Evolutionary conservation across 2,329 filamentous ascomycete species (phyloP).

Genomic region (Dactylonectria estremocensis): DNA sequence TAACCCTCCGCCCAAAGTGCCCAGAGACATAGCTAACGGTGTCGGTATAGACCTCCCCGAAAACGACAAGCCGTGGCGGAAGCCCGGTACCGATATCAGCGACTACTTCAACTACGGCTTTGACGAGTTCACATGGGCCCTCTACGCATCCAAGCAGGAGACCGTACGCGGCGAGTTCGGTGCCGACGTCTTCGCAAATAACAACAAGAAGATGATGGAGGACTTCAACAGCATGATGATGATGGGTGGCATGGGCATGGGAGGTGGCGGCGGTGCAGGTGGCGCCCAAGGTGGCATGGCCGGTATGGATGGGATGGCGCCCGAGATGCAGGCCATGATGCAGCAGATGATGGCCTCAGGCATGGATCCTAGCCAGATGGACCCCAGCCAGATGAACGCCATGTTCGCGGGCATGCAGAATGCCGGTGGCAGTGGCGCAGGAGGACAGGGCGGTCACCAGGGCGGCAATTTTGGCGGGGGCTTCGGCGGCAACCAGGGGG

Average conservation of each 20-base stretch:
- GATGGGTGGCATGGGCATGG: conserved; percentile 67
- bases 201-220: conserved; percentile 85
- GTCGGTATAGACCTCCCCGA: conserved; percentile 72
- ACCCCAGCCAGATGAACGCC: conserved; percentile 69
- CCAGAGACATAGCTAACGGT: conserved; percentile 23
- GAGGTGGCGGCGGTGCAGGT: conserved; percentile 52
- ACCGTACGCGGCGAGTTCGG: conserved; percentile 82
- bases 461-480: conserved; percentile 68
- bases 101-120: conserved; percentile 99
- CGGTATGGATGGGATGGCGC: conserved; percentile 75
- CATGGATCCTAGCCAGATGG: conserved; percentile 78
- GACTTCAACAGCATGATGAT: conserved; percentile 80
- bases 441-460: conserved; percentile 63
- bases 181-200: conserved; percentile 73
- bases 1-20: background rate
- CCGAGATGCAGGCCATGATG: conserved; percentile 79
- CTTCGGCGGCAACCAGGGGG: conserved; percentile 67
- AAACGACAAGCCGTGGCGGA: conserved; percentile 94
- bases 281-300: conserved; percentile 60
- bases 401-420: conserved; percentile 74
- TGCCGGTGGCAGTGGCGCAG: conserved; percentile 58
- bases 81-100: conserved; percentile 92
- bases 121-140: conserved; percentile 97
- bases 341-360: conserved; percentile 78
- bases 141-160: conserved; percentile 93